These are phyloP conservation scores for Apiotrichum domesticum DNA, from an alignment of 1,284 basidiomycete genomes.

Conservation along the genomic window DNA sequence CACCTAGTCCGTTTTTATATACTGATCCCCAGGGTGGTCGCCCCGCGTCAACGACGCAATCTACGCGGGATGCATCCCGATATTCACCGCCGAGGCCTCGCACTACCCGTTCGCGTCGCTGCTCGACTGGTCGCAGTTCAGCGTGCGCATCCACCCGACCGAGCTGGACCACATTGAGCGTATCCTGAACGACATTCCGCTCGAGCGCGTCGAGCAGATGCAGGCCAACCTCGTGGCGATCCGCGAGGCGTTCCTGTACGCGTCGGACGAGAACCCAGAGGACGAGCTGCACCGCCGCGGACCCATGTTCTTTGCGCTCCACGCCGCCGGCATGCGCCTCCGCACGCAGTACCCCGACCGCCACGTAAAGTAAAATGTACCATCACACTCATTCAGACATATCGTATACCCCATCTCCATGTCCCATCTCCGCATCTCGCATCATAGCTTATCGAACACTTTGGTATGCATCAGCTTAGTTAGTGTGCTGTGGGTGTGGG, in stretches of 20 bases:
- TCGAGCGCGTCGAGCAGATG: constrained; percentile 43
- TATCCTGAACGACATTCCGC: constrained; percentile 43
- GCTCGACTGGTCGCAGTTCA: constrained; percentile 49
- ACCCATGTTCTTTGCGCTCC: constrained; percentile 48
- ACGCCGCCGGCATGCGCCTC: constrained; percentile 45
- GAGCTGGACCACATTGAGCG: constrained; percentile 47
- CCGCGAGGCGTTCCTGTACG: constrained; percentile 49
- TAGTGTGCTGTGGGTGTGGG: no score
- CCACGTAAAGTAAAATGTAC: not conserved
- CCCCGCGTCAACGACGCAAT: constrained; percentile 50
- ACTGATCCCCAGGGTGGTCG: constrained; percentile 39
- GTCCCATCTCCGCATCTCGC: no score
- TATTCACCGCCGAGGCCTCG: constrained; percentile 47
- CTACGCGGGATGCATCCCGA: constrained; percentile 51
- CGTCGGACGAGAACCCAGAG: constrained; percentile 39
- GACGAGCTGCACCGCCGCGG: constrained; percentile 41
- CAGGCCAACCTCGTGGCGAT: constrained; percentile 48
- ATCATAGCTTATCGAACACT: no score
- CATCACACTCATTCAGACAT: no score
- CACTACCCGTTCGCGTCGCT: constrained; percentile 48
- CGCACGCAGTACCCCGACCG: constrained; percentile 38
- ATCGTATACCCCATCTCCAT: no score
- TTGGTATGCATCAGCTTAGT: no score
- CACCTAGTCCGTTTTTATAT: not conserved
- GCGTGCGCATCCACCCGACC: constrained; percentile 46